Base-by-base conservation (phyloP, 208 protist species). In the Borovskyia barvae region DNA sequence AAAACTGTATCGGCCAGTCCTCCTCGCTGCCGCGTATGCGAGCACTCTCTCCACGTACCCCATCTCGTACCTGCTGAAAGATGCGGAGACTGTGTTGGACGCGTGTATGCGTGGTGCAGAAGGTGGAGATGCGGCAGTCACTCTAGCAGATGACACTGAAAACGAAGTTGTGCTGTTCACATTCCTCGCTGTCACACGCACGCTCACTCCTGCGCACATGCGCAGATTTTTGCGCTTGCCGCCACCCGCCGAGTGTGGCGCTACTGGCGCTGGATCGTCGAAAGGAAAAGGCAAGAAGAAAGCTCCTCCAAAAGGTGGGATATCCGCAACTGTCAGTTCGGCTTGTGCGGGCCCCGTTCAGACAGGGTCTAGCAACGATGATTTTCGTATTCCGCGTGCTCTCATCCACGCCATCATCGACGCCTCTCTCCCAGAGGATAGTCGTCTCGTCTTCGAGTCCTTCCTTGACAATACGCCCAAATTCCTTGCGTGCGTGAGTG, bases 11-110 rank as follows among this genome's bases (percentile, higher is more conserved):
- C 55, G 76, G 24, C 45, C 62, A 1, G 14, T 92, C 17, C 28
- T 91, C 8, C 39, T 63, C 5, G 59, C 69, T 12, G 57, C 86
- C 0, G 48, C 65, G 1, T 63, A 63, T 7, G 75, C 80, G 8
- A 65, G 62, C 46, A 14, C 58, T 1, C 30, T 89, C 28, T 77
- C 75, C 19, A 77, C 66, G 20, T 94, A 80, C 68, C 88, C 88
- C 6, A 43, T 90, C 1, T 64, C 72, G n/a, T 51, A 67, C 39
- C 66, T 84, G 6, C 28, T 92, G 2, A 20, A 54, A 0, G 72
- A 72, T 28, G 82, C 80, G 5, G 60, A 75, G 25, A 28, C 41
- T 1, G 14, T 85, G 9, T 53, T 94, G n/a, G 55, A 24, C 5
- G 5, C 33, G 17, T 39, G n/a, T 22, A 20, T 24, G 28, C 15